phyloP scores from a whole-genome alignment of 2,329 filamentous ascomycete genomes.

The Nemania sp. region DNA sequence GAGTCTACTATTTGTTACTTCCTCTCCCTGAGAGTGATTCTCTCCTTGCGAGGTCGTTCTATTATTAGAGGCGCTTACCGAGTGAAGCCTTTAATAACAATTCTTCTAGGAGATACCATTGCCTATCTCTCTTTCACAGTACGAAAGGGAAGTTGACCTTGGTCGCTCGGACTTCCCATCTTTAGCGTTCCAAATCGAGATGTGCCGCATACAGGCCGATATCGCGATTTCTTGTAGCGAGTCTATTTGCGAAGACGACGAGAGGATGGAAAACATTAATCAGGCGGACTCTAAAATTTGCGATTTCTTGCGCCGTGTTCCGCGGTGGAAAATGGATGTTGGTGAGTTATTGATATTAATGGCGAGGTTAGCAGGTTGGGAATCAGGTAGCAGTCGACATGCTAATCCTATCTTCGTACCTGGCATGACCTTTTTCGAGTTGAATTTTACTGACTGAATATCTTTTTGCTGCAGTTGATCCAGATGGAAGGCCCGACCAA shows the following conservation, averaged over 20 bases:
- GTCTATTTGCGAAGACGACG: constrained; percentile 42
- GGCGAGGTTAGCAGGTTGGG: background rate
- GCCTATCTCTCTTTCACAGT: constrained; percentile 52
- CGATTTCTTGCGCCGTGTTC: constrained; percentile 55
- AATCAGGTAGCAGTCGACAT: background rate
- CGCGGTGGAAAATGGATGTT: constrained; percentile 55
- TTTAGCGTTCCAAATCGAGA: constrained; percentile 55
- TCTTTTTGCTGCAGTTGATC: constrained; percentile 45
- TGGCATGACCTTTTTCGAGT: background rate
- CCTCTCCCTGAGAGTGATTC: background rate
- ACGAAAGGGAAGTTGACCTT: constrained; percentile 53
- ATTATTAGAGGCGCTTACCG: background rate
- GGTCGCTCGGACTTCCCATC: constrained; percentile 55
- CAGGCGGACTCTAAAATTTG: constrained; percentile 55
- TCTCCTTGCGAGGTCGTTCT: background rate
- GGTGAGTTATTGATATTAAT: constrained; percentile 31
- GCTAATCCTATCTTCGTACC: background rate
- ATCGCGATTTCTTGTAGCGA: constrained; percentile 49
- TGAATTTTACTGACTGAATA: constrained; percentile 19
- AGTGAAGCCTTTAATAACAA: constrained; percentile 18
- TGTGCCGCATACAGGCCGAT: constrained; percentile 52
- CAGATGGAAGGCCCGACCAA: constrained; percentile 54
- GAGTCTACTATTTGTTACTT: constrained; percentile 37
- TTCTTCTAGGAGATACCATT: constrained; percentile 51
- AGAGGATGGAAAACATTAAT: constrained; percentile 45